These are phyloP conservation scores for Thalassiosira livingstoniorum DNA, from an alignment of 352 stramenopile species.

Conservation along the genomic window DNA sequence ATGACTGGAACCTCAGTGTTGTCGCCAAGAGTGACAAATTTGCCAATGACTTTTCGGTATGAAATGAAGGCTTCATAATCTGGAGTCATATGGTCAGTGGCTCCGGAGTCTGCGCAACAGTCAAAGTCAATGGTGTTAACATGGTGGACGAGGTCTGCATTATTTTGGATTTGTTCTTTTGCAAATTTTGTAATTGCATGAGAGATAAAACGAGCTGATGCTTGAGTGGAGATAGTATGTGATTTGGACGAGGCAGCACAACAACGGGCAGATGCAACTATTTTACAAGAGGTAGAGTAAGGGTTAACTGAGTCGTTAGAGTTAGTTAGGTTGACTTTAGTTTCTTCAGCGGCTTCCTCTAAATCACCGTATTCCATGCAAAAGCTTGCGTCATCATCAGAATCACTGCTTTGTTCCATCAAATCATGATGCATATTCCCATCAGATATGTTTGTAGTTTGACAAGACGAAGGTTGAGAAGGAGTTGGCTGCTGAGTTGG, in stretches of 20 bases:
- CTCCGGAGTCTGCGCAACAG: constrained; percentile 26
- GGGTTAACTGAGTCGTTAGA: too few relatives aligned
- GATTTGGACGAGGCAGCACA: neutral
- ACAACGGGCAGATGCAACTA: neutral
- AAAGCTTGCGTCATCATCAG: neutral
- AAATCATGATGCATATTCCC: neutral
- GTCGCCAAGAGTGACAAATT: constrained; percentile 13
- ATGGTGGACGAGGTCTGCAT: neutral
- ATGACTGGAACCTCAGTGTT: constrained; percentile 18
- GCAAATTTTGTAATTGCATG: neutral
- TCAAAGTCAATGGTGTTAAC: neutral
- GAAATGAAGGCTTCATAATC: constrained; percentile 17
- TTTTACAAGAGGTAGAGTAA: too few relatives aligned
- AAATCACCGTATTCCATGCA: neutral
- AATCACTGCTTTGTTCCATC: neutral
- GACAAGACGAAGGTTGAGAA: neutral
- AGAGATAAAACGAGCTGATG: neutral
- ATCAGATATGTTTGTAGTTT: neutral
- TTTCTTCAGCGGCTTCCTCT: neutral
- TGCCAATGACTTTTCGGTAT: neutral
- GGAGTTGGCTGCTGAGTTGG: neutral
- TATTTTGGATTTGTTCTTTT: neutral
- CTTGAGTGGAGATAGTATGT: neutral
- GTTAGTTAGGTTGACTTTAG: neutral
- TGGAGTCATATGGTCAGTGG: constrained; percentile 17